Base-by-base conservation (phyloP, 805 yeast genomes). In the Candida ipomoeae region DNA sequence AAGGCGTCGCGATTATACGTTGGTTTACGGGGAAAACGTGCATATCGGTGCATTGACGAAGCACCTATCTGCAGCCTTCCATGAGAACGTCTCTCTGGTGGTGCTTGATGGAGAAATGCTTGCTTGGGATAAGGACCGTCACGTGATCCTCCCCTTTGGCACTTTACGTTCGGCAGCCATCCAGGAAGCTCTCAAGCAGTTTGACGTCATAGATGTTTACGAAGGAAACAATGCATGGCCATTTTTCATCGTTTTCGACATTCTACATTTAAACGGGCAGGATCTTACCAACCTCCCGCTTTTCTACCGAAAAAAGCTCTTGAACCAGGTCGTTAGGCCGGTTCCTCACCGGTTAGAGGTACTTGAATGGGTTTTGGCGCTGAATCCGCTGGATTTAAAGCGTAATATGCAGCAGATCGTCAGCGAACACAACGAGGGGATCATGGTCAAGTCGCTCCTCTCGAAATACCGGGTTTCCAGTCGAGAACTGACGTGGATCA, bases 41-140 rank as follows among this genome's bases (percentile, higher is more conserved):
- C 67, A 70, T 21, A 62, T 64, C 5, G 89, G 88, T 0, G 71
- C 84, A 2, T 68, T 87, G 10, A 76, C 89, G 0, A 77, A 74
- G 40, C 72, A 79, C 56, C 60, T 87, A 35, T 55, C 62, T 1
- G 62, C 73, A 5, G 70, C 75, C 2, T 73, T 78, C 51, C 63
- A 73, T 7, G 67, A 66, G 5, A 67, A 60, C 33, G 68, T 80
- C 5, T 62, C 64, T 6, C 63, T 66, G 55, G 55, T 72, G 20
- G 74, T 86, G 5, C 61, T 92, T 4, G 99, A 92, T 68, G 97
- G 98, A 0, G 99, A 92, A 66, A 88, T 92, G 92, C 83, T 92
- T 1, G 89, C 95, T 0, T 90, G 82, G 77, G 96, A 91, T 65
- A 80, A 81, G 48, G 71, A 66, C 42, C 67, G 74, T 50, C 63